Evolutionary conservation across 2,329 filamentous ascomycete species (phyloP).

Genomic region (Epichloe gansuensis): DNA sequence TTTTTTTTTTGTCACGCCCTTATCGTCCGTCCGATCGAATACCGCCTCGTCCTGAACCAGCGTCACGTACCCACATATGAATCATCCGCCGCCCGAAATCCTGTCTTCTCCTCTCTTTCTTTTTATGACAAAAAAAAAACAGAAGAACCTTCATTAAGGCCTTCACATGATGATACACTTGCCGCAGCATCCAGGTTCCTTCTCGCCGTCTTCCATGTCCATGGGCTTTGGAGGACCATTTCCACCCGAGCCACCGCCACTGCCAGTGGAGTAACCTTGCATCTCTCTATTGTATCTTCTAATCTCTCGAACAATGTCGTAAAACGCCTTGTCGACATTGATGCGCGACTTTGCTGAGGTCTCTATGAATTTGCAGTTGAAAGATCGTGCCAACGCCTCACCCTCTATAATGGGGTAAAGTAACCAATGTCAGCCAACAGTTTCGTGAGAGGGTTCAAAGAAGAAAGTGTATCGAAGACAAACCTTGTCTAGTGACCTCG

Average conservation of each 20-base stretch:
- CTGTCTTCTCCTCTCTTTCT: neutral
- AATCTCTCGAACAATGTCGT: conserved; percentile 96
- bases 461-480: conserved; percentile 14
- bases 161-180: conserved; percentile 80
- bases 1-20: neutral
- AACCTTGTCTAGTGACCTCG: conserved; percentile 86
- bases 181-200: conserved; percentile 66
- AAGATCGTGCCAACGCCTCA: conserved; percentile 69
- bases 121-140: neutral
- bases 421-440: conserved; percentile 1
- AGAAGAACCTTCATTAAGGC: neutral
- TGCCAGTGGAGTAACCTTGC: conserved; percentile 68
- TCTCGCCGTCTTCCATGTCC: conserved; percentile 59
- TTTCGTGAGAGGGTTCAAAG: neutral
- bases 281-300: conserved; percentile 97
- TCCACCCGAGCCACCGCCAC: conserved; percentile 48
- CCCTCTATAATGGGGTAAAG: conserved; percentile 51
- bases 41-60: neutral
- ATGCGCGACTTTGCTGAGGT: conserved; percentile 96
- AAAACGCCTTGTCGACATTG: conserved; percentile 97
- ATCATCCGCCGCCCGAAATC: neutral
- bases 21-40: neutral
- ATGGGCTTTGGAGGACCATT: conserved; percentile 58
- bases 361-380: conserved; percentile 98
- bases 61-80: neutral